phyloP scores from a whole-genome alignment of 306 rosid genomes.

The Notholithocarpus densiflorus region DNA sequence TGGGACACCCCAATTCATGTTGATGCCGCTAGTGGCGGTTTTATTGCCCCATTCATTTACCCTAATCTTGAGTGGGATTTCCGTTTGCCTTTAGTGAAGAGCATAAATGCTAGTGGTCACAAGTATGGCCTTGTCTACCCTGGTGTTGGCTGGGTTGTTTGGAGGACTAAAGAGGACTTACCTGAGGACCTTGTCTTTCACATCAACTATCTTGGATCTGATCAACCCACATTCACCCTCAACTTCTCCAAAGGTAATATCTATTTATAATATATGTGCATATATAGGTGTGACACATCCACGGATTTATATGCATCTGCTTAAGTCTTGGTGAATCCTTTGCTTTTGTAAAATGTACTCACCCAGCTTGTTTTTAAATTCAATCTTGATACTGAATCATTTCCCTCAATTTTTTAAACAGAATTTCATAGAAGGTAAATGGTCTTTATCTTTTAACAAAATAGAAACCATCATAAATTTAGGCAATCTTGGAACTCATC shows the following conservation, averaged over 20 bases:
- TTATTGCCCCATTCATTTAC: constrained; percentile 48
- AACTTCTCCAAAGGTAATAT: constrained; percentile 54
- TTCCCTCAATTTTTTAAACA: neutral
- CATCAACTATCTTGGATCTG: constrained; percentile 57
- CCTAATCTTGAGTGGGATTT: constrained; percentile 54
- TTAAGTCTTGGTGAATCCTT: neutral
- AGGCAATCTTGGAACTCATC: neutral
- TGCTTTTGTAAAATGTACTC: neutral
- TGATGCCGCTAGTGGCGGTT: constrained; percentile 60
- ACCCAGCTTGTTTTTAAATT: neutral
- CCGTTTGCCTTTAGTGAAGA: constrained; percentile 48
- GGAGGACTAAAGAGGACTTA: constrained; percentile 52
- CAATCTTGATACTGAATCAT: neutral
- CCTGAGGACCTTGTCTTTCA: constrained; percentile 54
- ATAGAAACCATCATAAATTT: neutral
- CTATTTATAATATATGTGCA: neutral
- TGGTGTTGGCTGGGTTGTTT: constrained; percentile 57
- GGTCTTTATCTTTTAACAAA: too few species aligned
- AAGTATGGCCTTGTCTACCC: constrained; percentile 60
- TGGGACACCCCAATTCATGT: constrained; percentile 60
- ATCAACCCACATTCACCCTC: constrained; percentile 60
- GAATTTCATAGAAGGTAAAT: too few species aligned
- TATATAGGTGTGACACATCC: neutral
- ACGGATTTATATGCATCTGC: neutral
- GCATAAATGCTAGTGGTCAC: constrained; percentile 57